Evolutionary conservation across 352 stramenopile species (phyloP).

Genomic region (Thraustochytrium striatum): DNA sequence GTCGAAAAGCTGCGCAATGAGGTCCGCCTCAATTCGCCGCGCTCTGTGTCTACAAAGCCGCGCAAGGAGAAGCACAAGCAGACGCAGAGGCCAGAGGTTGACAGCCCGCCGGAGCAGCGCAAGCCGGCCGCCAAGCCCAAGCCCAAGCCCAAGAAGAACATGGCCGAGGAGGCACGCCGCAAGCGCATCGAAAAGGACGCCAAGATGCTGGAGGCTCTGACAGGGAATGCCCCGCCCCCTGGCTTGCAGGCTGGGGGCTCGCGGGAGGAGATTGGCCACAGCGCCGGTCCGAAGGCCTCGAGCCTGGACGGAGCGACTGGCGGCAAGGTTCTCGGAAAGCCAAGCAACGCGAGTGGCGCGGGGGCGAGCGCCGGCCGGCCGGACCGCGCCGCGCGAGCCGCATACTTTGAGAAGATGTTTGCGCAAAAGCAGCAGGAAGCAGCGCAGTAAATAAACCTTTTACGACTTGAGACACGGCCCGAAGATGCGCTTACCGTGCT

Average conservation of each 20-base stretch:
- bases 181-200: constrained; percentile 39
- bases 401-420: constrained; percentile 50
- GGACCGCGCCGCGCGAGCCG: constrained; percentile 37
- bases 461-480: not conserved
- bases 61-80: not conserved
- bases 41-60: not conserved
- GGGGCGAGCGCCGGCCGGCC: not conserved
- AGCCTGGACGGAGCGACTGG: not conserved
- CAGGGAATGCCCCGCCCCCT: constrained; percentile 2
- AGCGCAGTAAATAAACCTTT: not conserved
- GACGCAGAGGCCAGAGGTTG: not conserved
- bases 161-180: constrained; percentile 6
- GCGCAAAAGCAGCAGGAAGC: constrained; percentile 21
- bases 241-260: not conserved
- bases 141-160: not conserved
- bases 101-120: no score
- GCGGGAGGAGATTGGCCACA: constrained; percentile 13
- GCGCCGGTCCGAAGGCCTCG: not conserved
- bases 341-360: not conserved
- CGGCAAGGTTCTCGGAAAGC: not conserved
- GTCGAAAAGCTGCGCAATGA: constrained; percentile 34
- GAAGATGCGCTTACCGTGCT: constrained; percentile 4
- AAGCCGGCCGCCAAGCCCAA: not conserved
- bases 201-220: constrained; percentile 32
- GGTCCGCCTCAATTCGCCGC: constrained; percentile 40